Conservation (phyloP, 2,329 filamentous ascomycete species). For the Venturia oleaginea region DNA sequence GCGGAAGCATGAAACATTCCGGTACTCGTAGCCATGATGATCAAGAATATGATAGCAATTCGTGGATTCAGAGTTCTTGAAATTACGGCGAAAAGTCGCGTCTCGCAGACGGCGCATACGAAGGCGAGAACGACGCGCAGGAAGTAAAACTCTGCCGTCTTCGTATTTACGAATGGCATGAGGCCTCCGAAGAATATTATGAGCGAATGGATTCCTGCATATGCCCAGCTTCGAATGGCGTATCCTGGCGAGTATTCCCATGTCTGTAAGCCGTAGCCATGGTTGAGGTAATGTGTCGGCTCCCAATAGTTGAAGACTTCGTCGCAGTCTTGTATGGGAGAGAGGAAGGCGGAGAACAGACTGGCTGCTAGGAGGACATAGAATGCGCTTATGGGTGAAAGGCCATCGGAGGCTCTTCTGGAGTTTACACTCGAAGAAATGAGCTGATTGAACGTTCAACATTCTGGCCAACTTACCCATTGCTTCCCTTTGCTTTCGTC, state of each 20-base stretch:
- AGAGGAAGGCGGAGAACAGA: constrained; percentile 65
- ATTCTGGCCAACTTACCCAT: neutral
- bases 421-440: neutral
- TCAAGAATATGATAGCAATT: constrained; percentile 75
- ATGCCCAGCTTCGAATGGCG: constrained; percentile 92
- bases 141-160: constrained; percentile 69
- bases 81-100: constrained; percentile 69
- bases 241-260: constrained; percentile 98
- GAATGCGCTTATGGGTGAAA: constrained; percentile 68
- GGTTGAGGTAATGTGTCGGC: constrained; percentile 84
- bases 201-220: constrained; percentile 69
- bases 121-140: constrained; percentile 68
- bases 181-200: constrained; percentile 49
- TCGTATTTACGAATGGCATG: constrained; percentile 34
- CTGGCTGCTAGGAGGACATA: constrained; percentile 70
- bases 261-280: constrained; percentile 89
- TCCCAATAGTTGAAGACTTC: constrained; percentile 99
- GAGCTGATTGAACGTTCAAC: neutral
- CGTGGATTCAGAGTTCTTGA: constrained; percentile 69
- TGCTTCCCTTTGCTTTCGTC: neutral
- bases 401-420: neutral
- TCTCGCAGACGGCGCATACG: constrained; percentile 72
- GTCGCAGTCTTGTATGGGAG: constrained; percentile 95
- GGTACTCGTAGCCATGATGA: constrained; percentile 68
- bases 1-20: constrained; percentile 90